Evolutionary conservation across 345 rosid genomes (phyloP), one percentile per base, ranked within the genome.

Genomic region (Lagerstroemia speciosa): DNA sequence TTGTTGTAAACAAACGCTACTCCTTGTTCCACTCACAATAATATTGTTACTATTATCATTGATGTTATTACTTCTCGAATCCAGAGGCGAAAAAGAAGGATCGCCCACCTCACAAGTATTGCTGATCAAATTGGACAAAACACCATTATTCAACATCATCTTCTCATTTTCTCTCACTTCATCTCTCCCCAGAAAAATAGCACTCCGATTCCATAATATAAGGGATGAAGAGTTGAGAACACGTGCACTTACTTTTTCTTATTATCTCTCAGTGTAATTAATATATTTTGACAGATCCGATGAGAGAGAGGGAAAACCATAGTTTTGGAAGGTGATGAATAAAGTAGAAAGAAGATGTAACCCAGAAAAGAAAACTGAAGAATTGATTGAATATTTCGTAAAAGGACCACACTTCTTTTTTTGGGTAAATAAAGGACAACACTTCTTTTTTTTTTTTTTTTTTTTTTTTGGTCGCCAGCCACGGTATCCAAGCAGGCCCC

Each of bases 51-150:
- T 36, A 36, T 8, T 36, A 52, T 52, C 72, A 78, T 50, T 69
- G 80, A 24, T 76, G 77, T 74, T 69, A 50, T 33, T 78, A 68
- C 43, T 78, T 79, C 85, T 80, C 67, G 79, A 69, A 34, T 81
- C 84, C 16, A 88, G 75, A 36, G 8, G 38, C 5, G 38, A 36
- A 3, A 8, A 36, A 76, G 92, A 83, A 71, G 81, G 87, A 82
- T 86, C 80, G 66, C 82, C 77, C 76, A 86, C 91, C 57, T 91
- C 89, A 67, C 89, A 86, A 68, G 96, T 82, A 71, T 91, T 83
- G 70, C 86, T 83, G 76, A 88, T 87, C 71, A 90, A 78, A 83
- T 86, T 85, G 15, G 97, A 85, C 79, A 86, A 73, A 57, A 26
- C 50, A 30, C 78, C 84, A 69, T 88, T 90, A 60, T 84, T 87